Percentiles rank a stretch among this genome's conserved stretches.
These are phyloP conservation scores for Dothistroma septosporum DNA, from an alignment of 2,329 filamentous ascomycete species.

Conservation along the genomic window DNA sequence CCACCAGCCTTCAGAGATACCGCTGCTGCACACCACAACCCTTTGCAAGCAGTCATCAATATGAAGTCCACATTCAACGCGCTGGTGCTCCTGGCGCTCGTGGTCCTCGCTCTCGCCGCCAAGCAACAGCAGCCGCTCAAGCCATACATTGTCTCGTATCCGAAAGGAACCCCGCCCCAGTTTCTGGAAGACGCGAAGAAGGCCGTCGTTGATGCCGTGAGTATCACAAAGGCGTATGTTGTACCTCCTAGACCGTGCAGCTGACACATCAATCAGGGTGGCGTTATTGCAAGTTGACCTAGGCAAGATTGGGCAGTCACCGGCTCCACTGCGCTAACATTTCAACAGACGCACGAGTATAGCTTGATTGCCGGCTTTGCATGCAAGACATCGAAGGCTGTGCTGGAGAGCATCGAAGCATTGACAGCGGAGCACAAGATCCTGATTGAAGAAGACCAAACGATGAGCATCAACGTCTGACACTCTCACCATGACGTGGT, in stretches of 20 bases:
- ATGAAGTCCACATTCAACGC: slow-evolving; percentile 32
- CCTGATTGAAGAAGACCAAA: slow-evolving; percentile 71
- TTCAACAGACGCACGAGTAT: slow-evolving; percentile 26
- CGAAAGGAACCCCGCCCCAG: slow-evolving; percentile 61
- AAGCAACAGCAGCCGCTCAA: slow-evolving; percentile 50
- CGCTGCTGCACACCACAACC: not conserved
- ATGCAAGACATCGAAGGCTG: slow-evolving; percentile 63
- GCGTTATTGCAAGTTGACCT: slow-evolving; percentile 61
- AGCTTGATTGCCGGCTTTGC: slow-evolving; percentile 32
- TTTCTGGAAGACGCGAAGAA: slow-evolving; percentile 69
- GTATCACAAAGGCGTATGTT: slow-evolving; percentile 20
- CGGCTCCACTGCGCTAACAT: slow-evolving; percentile 15
- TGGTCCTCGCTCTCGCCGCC: slow-evolving; percentile 20
- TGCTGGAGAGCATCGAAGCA: slow-evolving; percentile 63
- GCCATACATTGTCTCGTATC: slow-evolving; percentile 74
- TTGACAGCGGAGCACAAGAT: slow-evolving; percentile 59
- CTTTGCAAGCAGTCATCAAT: slow-evolving; percentile 4
- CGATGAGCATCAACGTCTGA: slow-evolving; percentile 43
- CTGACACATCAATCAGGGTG: slow-evolving; percentile 47
- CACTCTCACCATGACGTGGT: not conserved
- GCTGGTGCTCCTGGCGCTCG: slow-evolving; percentile 23
- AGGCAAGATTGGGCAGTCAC: slow-evolving; percentile 45
- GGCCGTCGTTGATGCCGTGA: slow-evolving; percentile 29
- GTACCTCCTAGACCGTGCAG: not conserved
- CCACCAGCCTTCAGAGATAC: not conserved